A percentile compares a stretch with the other conserved stretches of the same genome.
Evolutionary conservation across 805 yeast species (phyloP).

Genomic region (Candida gorgasii): DNA sequence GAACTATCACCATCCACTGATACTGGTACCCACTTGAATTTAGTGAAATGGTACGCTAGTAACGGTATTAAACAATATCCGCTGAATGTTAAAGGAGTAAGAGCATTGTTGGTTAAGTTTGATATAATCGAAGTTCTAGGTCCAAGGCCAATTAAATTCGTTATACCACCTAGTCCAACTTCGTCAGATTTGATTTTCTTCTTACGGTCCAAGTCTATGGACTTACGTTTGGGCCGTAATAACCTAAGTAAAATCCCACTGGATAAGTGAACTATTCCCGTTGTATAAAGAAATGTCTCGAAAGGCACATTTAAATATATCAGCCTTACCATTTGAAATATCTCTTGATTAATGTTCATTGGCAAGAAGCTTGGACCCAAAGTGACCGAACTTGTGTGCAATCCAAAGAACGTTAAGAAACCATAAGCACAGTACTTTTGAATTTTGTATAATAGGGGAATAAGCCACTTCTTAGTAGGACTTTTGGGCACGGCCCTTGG

Average conservation of each 20-base stretch:
- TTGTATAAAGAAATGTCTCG: constrained; percentile 52
- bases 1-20: constrained; percentile 65
- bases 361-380: constrained; percentile 53
- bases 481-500: neutral
- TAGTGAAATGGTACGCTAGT: constrained; percentile 46
- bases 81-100: constrained; percentile 57
- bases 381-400: constrained; percentile 58
- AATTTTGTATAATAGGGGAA: constrained; percentile 18
- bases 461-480: neutral
- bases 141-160: constrained; percentile 57
- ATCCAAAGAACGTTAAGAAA: constrained; percentile 54
- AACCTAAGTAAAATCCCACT: constrained; percentile 53
- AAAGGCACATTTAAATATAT: constrained; percentile 56
- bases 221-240: constrained; percentile 22
- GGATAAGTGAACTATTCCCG: constrained; percentile 49
- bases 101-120: constrained; percentile 41
- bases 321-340: constrained; percentile 60
- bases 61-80: constrained; percentile 57
- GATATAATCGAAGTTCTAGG: constrained; percentile 47
- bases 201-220: constrained; percentile 10
- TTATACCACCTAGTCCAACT: constrained; percentile 63
- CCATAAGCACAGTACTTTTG: constrained; percentile 67
- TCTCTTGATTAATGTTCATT: constrained; percentile 50
- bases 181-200: constrained; percentile 35
- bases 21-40: constrained; percentile 53